Base-by-base conservation (phyloP, 306 rosid genomes). In the Begonia peltatifolia region DNA sequence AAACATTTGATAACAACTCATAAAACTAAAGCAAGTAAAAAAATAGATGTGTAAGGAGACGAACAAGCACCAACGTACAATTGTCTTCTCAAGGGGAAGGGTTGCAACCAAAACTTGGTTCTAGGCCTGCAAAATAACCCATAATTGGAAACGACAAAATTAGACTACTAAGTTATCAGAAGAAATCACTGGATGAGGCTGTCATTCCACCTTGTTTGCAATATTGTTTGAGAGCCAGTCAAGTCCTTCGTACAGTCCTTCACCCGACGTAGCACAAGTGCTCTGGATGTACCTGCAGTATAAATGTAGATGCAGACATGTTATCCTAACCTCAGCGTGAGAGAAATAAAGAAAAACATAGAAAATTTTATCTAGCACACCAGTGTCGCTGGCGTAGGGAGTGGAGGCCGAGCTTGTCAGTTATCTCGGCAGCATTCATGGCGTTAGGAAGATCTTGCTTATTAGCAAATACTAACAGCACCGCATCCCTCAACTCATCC, bases 201-300 rank as follows among this genome's bases (percentile, higher is more conserved):
- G 18, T 30, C 38, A 7, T 30, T 12, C 51, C 68, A 70, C 74
- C 88, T 81, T 81, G 77, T 12, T 69, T 35, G 84, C 76, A 64
- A 77, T 77, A 72, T 81, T 81, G 74, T 66, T 81, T n/a, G 84
- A 77, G 58, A 77, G 88, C 88, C 88, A 77, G 56, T 81, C 88
- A 57, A 81, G 69, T 58, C 88, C 88, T 67, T 81, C 88, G 0
- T 77, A 81, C 60, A 81, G 61, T 55, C 88, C 88, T 74, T 81
- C 87, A 35, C 87, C 81, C 43, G 87, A 76, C 55, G 87, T 80
- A 63, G 87, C 87, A 71, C 87, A 77, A 43, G 88, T 66, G 56
- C 88, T 81, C 62, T 81, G 84, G 64, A 81, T 81, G 53, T 81
- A 81, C 88, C 84, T 81, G 77, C 6, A 25, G 41, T 44, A 22